A percentile compares a stretch with the other conserved stretches of the same genome.
Evolutionary conservation across 176 grass and related monocot genomes (phyloP).

Genomic region (Avena sativa): DNA sequence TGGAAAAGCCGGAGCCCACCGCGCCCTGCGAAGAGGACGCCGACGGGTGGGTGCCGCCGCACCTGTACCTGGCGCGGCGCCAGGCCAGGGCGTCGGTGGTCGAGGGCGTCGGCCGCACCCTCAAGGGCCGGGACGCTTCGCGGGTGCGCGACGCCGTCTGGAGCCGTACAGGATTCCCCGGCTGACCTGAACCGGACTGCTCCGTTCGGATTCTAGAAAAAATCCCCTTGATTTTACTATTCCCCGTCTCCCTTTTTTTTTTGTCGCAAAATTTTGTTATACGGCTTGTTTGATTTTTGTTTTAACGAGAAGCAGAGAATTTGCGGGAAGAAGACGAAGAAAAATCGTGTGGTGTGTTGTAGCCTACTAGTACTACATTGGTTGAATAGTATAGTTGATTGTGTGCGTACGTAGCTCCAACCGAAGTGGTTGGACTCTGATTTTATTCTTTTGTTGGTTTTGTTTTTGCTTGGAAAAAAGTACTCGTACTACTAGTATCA

Average conservation of each 20-base stretch:
- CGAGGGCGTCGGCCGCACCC: slow-evolving; percentile 84
- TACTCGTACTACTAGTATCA: too few species aligned
- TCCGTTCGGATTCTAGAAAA: background rate
- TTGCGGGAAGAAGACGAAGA: background rate
- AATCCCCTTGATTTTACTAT: background rate
- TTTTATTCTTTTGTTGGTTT: slow-evolving; percentile 8
- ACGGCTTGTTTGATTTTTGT: background rate
- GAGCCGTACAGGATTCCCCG: slow-evolving; percentile 89
- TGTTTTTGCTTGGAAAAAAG: background rate
- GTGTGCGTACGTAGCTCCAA: slow-evolving; percentile 32
- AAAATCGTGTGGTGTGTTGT: slow-evolving; percentile 20
- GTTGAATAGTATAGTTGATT: slow-evolving; percentile 35
- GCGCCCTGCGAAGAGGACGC: slow-evolving; percentile 1
- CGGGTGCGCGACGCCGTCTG: slow-evolving; percentile 94
- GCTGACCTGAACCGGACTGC: slow-evolving; percentile 36
- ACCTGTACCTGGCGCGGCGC: slow-evolving; percentile 69
- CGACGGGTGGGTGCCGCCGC: slow-evolving; percentile 69
- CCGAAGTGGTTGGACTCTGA: slow-evolving; percentile 41
- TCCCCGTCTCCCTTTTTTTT: background rate
- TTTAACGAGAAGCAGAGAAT: slow-evolving; percentile 9
- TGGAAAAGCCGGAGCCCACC: background rate
- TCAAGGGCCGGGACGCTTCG: slow-evolving; percentile 88
- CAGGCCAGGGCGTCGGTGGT: slow-evolving; percentile 78
- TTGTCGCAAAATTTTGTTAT: slow-evolving; percentile 22
- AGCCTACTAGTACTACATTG: slow-evolving; percentile 22